phyloP scores from a whole-genome alignment of 805 yeast species.

The Zygosaccharomyces gambellarensis region DNA sequence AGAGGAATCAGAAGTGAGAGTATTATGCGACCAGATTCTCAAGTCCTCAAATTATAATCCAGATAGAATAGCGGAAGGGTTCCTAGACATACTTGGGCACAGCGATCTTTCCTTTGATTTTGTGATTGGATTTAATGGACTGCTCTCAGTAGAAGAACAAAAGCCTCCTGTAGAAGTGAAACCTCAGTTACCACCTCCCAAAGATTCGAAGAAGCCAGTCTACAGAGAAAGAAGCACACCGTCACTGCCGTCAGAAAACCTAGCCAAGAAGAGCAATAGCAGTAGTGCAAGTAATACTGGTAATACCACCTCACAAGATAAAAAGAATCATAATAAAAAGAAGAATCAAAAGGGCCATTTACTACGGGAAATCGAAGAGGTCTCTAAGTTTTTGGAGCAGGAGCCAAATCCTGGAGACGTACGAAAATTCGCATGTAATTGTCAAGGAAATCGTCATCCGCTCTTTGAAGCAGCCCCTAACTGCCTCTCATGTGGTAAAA shows the following conservation, averaged over 20 bases:
- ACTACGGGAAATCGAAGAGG: slow-evolving; percentile 61
- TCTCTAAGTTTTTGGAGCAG: slow-evolving; percentile 49
- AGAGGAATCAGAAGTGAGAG: slow-evolving; percentile 26
- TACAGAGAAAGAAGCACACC: slow-evolving; percentile 3
- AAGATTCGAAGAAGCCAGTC: background rate
- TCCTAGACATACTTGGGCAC: slow-evolving; percentile 32
- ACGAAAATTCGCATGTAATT: slow-evolving; percentile 50
- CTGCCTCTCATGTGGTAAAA: slow-evolving; percentile 90
- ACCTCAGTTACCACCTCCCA: background rate
- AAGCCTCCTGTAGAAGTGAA: background rate
- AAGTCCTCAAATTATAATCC: slow-evolving; percentile 14
- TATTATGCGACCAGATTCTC: slow-evolving; percentile 29
- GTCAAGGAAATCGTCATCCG: slow-evolving; percentile 87
- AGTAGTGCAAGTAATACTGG: background rate
- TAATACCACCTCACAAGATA: slow-evolving; percentile 4
- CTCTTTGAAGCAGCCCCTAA: slow-evolving; percentile 87
- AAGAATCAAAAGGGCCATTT: slow-evolving; percentile 46
- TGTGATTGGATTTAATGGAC: slow-evolving; percentile 28
- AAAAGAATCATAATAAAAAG: slow-evolving; percentile 3
- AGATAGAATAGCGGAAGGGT: slow-evolving; percentile 28
- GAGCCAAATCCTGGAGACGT: slow-evolving; percentile 19
- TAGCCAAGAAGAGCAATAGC: background rate
- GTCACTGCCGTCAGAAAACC: background rate
- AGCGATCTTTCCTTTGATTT: slow-evolving; percentile 32
- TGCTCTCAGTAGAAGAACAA: slow-evolving; percentile 9